phyloP scores from a whole-genome alignment of 345 rosid genomes.

The Ceriops tagal region DNA sequence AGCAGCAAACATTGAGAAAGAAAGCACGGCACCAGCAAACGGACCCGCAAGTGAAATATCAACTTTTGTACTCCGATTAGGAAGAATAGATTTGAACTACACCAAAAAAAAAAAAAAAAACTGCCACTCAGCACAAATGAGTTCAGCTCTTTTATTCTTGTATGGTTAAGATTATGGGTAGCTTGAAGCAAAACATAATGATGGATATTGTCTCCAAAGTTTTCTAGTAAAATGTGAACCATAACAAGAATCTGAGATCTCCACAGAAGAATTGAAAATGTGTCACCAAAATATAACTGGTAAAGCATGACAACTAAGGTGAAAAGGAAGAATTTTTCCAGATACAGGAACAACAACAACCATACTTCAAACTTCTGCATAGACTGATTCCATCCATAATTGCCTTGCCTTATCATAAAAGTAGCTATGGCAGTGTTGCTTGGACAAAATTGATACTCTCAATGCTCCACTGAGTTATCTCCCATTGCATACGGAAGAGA shows the following conservation, averaged over 20 bases:
- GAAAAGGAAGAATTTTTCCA: too few relatives aligned
- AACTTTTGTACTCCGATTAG: constrained; percentile 83
- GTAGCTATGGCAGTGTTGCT: neutral
- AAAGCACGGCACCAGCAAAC: constrained; percentile 84
- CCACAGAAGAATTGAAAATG: too few relatives aligned
- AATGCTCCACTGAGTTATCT: neutral
- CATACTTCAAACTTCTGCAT: neutral
- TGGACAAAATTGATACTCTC: neutral
- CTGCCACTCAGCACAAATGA: neutral
- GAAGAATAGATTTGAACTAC: constrained; percentile 93
- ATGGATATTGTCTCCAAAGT: too few relatives aligned
- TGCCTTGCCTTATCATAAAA: neutral
- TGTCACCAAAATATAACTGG: too few relatives aligned
- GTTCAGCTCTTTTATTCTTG: constrained; percentile 7
- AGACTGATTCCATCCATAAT: neutral
- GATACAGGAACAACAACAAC: too few relatives aligned
- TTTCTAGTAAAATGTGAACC: too few relatives aligned
- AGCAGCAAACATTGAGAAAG: constrained; percentile 80
- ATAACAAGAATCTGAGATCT: too few relatives aligned
- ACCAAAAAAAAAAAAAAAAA: constrained; percentile 10
- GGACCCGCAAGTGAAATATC: constrained; percentile 92
- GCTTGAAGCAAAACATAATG: too few relatives aligned
- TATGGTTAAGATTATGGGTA: neutral
- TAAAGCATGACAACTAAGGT: too few relatives aligned
- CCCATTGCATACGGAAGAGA: neutral